phyloP scores from a whole-genome alignment of 805 yeast genomes.

The Grigorovia yakushimaensis region DNA sequence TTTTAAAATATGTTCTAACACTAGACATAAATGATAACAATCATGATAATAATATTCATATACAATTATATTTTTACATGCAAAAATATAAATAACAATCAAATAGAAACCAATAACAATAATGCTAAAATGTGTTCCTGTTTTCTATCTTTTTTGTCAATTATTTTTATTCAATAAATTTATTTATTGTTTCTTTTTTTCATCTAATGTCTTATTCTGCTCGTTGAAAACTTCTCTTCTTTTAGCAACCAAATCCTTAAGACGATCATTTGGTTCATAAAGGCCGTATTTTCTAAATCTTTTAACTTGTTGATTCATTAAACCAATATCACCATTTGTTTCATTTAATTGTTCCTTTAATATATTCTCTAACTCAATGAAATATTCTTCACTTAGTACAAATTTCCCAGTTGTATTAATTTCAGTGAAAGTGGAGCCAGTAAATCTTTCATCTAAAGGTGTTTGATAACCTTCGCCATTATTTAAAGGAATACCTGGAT shows the following conservation, averaged over 20 bases:
- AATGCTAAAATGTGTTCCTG: neutral
- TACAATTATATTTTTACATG: neutral
- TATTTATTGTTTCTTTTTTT: conserved; percentile 1
- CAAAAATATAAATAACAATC: neutral
- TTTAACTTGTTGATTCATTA: conserved; percentile 36
- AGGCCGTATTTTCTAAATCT: conserved; percentile 63
- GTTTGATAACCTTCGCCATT: conserved; percentile 79
- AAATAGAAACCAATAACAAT: neutral
- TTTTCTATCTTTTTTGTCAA: neutral
- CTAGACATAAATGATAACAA: no score
- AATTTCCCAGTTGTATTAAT: conserved; percentile 35
- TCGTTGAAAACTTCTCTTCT: conserved; percentile 20
- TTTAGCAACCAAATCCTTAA: conserved; percentile 17
- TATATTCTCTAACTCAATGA: conserved; percentile 39
- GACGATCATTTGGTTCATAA: conserved; percentile 35
- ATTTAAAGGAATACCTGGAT: conserved; percentile 53
- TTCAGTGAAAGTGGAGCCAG: conserved; percentile 30
- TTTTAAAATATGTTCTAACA: no score
- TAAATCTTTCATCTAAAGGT: conserved; percentile 35
- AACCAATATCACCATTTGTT: conserved; percentile 30
- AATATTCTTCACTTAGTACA: conserved; percentile 46
- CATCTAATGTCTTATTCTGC: conserved; percentile 4
- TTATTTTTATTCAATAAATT: neutral
- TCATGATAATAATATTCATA: neutral
- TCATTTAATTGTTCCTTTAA: conserved; percentile 33